Percentiles rank a stretch among this genome's conserved stretches.
Evolutionary conservation across 2,329 filamentous ascomycete species (phyloP).

Genomic region (Hymenoscyphus salicellus): DNA sequence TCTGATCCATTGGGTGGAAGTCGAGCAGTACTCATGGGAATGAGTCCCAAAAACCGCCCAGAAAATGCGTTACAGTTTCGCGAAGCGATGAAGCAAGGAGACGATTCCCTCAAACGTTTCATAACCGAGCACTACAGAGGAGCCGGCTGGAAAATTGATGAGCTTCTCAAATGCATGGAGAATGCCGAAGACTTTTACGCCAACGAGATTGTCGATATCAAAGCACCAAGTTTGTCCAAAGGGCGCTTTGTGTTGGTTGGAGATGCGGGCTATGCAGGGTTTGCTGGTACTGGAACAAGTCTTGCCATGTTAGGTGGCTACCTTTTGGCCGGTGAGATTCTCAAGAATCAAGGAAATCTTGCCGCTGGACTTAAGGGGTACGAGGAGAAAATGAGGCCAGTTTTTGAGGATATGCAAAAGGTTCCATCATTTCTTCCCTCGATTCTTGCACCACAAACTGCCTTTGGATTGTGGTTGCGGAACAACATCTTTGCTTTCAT

Average conservation of each 20-base stretch:
- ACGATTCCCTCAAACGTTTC: slow-evolving; percentile 12
- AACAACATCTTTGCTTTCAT: slow-evolving; percentile 19
- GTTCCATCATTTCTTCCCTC: slow-evolving; percentile 13
- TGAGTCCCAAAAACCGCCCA: slow-evolving; percentile 10
- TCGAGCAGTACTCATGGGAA: slow-evolving; percentile 12
- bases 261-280: slow-evolving; percentile 40
- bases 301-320: slow-evolving; percentile 44
- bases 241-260: slow-evolving; percentile 19
- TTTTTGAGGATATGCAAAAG: slow-evolving; percentile 11
- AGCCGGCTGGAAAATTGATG: slow-evolving; percentile 16
- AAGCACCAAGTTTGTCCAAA: slow-evolving; percentile 13
- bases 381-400: slow-evolving; percentile 42
- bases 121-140: slow-evolving; percentile 15
- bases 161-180: slow-evolving; percentile 15
- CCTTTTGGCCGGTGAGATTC: slow-evolving; percentile 45
- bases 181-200: slow-evolving; percentile 21
- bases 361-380: slow-evolving; percentile 37
- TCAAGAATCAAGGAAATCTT: slow-evolving; percentile 34
- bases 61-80: slow-evolving; percentile 1
- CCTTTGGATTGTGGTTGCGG: slow-evolving; percentile 13
- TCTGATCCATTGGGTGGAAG: slow-evolving; percentile 13
- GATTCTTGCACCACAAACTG: slow-evolving; percentile 13
- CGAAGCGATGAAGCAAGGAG: neutral
- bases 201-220: slow-evolving; percentile 14
- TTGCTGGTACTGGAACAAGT: slow-evolving; percentile 43